Evolutionary conservation across 306 rosid genomes (phyloP), one percentile per base, ranked within the genome.

Genomic region (Inga leiocalycina): DNA sequence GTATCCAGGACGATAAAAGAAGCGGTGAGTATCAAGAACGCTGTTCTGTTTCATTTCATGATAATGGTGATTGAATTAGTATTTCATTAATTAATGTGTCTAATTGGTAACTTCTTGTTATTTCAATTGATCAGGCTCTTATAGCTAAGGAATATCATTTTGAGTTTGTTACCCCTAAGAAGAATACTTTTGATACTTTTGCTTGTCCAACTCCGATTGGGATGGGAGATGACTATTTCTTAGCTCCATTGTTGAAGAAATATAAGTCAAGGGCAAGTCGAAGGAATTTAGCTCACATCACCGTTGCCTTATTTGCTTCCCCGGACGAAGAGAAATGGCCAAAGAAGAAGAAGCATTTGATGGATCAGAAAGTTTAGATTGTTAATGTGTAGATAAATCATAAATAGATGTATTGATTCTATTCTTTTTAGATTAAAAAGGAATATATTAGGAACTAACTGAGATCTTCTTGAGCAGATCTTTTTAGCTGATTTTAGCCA

Each of bases 151-250:
- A 85, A 45, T 79, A 24, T 16, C 92, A 94, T 88, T 94, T 94
- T 74, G 86, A 88, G n/a, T 91, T 81, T 15, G 86, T 83, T 35
- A 94, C 98, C 1, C 98, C 98, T 20, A 81, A 79, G 64, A 93
- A 92, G 90, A 72, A 51, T 5, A 64, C 68, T 37, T 79, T 48
- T 32, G 87, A 8, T 15, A 1, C 83, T 49, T 83, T 89, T 51
- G n/a, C 84, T 49, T 83, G 88, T 64, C 85, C 75, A 30, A 32
- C 27, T 32, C 64, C 86, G 22, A 30, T 87, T 51, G 89, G 84
- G 30, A 34, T 81, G 24, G 88, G 80, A 34, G 82, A 84, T 30
- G 66, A 32, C 24, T 59, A 43, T 68, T n/a, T 16, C 14, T 59
- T 10, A 22, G 91, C 93, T 24, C 92, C 91, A 8, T 0, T 74